phyloP scores from a whole-genome alignment of 2,329 filamentous ascomycete genomes.

The Xylariaceae sp. region DNA sequence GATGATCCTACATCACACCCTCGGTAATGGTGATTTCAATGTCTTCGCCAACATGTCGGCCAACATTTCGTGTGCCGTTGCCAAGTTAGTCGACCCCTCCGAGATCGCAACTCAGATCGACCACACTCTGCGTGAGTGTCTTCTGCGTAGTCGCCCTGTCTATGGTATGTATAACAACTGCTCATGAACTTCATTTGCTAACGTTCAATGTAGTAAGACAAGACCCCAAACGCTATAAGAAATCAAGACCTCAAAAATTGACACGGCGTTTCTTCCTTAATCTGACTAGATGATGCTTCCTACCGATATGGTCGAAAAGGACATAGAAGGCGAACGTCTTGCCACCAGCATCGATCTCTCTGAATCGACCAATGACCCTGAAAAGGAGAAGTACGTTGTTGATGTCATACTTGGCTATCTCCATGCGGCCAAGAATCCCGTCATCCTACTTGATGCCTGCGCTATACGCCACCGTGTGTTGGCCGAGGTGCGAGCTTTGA shows the following conservation, averaged over 20 bases:
- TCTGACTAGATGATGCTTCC: no score
- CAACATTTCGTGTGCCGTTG: constrained; percentile 66
- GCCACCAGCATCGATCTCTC: constrained; percentile 66
- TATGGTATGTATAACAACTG: no score
- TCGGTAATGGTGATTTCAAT: constrained; percentile 75
- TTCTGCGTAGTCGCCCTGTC: constrained; percentile 69
- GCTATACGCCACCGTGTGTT: constrained; percentile 73
- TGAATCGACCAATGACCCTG: constrained; percentile 61
- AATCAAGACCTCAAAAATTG: no score
- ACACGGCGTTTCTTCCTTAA: no score
- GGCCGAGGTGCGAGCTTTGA: constrained; percentile 66
- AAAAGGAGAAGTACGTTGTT: constrained; percentile 78
- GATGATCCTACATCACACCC: constrained; percentile 61
- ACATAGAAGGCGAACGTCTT: constrained; percentile 70
- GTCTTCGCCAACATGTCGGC: constrained; percentile 78
- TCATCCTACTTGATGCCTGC: constrained; percentile 80
- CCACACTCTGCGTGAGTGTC: constrained; percentile 70
- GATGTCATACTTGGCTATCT: constrained; percentile 72
- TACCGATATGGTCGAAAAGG: constrained; percentile 72
- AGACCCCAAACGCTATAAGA: no score
- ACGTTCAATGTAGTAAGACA: no score
- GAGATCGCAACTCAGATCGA: constrained; percentile 75
- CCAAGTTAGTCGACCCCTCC: constrained; percentile 64
- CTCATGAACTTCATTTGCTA: no score
- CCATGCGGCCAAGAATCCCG: constrained; percentile 66